phyloP scores from a whole-genome alignment of 2,329 filamentous ascomycete species.

The Colletotrichum plurivorum region DNA sequence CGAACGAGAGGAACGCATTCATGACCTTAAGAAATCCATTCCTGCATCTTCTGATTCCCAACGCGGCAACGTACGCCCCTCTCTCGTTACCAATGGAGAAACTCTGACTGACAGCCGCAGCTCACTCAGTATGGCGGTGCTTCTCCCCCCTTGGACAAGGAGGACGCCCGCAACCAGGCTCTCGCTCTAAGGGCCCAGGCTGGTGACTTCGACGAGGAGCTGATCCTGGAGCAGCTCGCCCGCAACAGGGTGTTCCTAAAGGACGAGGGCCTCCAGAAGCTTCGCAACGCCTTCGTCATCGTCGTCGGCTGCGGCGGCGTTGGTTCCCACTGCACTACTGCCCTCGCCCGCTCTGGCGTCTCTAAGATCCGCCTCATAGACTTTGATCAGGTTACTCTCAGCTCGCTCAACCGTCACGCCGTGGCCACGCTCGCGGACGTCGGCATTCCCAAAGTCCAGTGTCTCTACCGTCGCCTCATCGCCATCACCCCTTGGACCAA shows the following conservation, averaged over 20 bases:
- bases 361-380: slow-evolving; percentile 91
- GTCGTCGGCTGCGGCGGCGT: slow-evolving; percentile 96
- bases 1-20: slow-evolving; percentile 67
- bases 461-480: slow-evolving; percentile 82
- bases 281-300: slow-evolving; percentile 87
- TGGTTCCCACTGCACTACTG: slow-evolving; percentile 89
- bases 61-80: slow-evolving; percentile 48
- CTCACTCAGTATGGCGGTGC: slow-evolving; percentile 74
- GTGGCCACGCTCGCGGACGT: slow-evolving; percentile 95
- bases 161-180: slow-evolving; percentile 72
- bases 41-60: slow-evolving; percentile 55
- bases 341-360: slow-evolving; percentile 90
- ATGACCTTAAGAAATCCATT: slow-evolving; percentile 73
- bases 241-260: slow-evolving; percentile 93
- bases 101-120: slow-evolving; percentile 54
- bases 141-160: slow-evolving; percentile 65
- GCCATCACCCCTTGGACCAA: slow-evolving; percentile 93
- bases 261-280: slow-evolving; percentile 82
- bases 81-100: neutral
- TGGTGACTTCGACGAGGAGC: slow-evolving; percentile 79
- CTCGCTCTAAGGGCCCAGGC: slow-evolving; percentile 72
- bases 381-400: slow-evolving; percentile 97
- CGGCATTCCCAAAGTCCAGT: slow-evolving; percentile 91
- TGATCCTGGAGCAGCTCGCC: slow-evolving; percentile 94
- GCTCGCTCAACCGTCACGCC: slow-evolving; percentile 94